Conservation (phyloP, 2,329 filamentous ascomycete species). For the Exophiala mesophila region DNA sequence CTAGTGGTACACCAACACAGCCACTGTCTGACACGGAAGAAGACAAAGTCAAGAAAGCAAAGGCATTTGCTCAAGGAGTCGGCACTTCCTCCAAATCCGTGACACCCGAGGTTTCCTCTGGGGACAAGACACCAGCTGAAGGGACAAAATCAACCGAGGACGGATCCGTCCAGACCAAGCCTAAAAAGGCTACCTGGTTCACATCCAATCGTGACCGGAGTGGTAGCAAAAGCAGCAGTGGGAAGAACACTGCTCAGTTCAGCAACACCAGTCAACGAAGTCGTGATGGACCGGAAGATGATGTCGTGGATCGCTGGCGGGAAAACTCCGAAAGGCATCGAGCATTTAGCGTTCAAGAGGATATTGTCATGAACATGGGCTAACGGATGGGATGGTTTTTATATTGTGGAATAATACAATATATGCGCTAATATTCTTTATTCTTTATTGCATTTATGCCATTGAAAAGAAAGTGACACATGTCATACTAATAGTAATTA, state of each 20-base stretch:
- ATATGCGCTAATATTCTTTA: too few relatives aligned
- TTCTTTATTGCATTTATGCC: too few relatives aligned
- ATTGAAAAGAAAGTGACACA: too few relatives aligned
- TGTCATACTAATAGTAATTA: too few relatives aligned
- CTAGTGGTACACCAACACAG: slow-evolving; percentile 35
- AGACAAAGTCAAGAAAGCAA: slow-evolving; percentile 18
- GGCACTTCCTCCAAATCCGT: slow-evolving; percentile 8
- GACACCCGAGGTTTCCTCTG: slow-evolving; percentile 1
- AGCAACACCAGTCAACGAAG: slow-evolving; percentile 20
- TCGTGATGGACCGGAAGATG: slow-evolving; percentile 23
- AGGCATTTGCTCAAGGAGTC: slow-evolving; percentile 19
- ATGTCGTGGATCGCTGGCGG: slow-evolving; percentile 22
- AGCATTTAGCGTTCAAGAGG: slow-evolving; percentile 20
- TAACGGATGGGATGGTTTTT: too few relatives aligned
- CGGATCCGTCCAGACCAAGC: slow-evolving; percentile 8
- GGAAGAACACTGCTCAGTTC: slow-evolving; percentile 21
- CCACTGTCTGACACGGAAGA: slow-evolving; percentile 18
- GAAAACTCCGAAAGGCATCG: slow-evolving; percentile 11
- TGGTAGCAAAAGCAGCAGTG: slow-evolving; percentile 21
- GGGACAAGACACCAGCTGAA: slow-evolving; percentile 1
- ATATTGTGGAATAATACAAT: too few relatives aligned
- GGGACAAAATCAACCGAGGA: slow-evolving; percentile 14
- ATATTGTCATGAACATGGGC: slow-evolving; percentile 22
- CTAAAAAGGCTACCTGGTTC: slow-evolving; percentile 19
- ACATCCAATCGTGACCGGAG: slow-evolving; percentile 18